phyloP scores from a whole-genome alignment of 1,284 basidiomycete species.

The Coniferiporia sulphurascens region DNA sequence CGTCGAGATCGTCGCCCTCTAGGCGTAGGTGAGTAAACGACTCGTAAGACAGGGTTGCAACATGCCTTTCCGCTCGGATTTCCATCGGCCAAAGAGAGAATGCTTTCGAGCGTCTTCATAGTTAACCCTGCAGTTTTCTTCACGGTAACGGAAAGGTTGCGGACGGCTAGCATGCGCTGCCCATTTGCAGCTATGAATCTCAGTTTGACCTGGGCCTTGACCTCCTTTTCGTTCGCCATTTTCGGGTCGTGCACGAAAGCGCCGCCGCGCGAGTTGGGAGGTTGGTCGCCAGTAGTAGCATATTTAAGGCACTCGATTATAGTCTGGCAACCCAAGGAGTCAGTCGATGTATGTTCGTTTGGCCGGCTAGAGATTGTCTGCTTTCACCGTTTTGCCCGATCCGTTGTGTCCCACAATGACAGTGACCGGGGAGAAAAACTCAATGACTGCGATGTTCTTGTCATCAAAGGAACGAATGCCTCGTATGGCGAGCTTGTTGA shows the following conservation, averaged over 20 bases:
- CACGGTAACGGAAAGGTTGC: constrained; percentile 89
- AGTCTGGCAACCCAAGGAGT: constrained; percentile 44
- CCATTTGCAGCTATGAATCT: constrained; percentile 89
- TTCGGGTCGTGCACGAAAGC: constrained; percentile 98
- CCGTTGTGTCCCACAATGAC: constrained; percentile 99
- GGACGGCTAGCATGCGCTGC: constrained; percentile 85
- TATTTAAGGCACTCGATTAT: constrained; percentile 99
- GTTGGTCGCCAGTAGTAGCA: constrained; percentile 96
- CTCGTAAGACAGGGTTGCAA: constrained; percentile 6
- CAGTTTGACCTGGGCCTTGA: constrained; percentile 96
- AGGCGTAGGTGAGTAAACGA: constrained; percentile 4
- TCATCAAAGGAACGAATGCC: constrained; percentile 93
- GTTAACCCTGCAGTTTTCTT: constrained; percentile 87
- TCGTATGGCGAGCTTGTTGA: constrained; percentile 84
- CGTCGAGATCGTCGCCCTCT: constrained; percentile 89
- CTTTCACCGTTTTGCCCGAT: constrained; percentile 84
- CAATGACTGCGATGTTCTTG: constrained; percentile 91
- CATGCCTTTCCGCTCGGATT: constrained; percentile 71
- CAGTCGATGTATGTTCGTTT: neutral
- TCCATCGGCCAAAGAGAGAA: constrained; percentile 72
- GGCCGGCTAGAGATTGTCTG: neutral
- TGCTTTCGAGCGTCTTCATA: constrained; percentile 97
- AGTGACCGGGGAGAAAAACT: constrained; percentile 96
- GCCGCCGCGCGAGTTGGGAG: constrained; percentile 95
- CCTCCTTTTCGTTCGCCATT: constrained; percentile 98